Conservation (phyloP, 495 filamentous ascomycete genomes). For the Apodospora peruviana region DNA sequence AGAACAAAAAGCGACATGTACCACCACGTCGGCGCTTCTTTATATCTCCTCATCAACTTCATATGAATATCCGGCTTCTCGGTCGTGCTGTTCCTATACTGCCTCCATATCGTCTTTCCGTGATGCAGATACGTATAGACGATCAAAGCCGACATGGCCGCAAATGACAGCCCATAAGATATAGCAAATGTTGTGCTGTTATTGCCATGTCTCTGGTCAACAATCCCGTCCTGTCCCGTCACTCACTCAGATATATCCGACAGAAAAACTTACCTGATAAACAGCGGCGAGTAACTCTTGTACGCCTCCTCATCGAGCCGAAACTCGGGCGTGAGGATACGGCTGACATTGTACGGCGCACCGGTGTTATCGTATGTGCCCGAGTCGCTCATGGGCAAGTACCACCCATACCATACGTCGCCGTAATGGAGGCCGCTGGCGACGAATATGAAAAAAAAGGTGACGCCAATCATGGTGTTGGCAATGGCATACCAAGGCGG, state of each 20-base stretch:
- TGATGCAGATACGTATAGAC: slow-evolving; percentile 62
- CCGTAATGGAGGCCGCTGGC: slow-evolving; percentile 54
- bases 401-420: slow-evolving; percentile 59
- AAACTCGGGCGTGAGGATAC: slow-evolving; percentile 44
- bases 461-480: slow-evolving; percentile 58
- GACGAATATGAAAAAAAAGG: slow-evolving; percentile 46
- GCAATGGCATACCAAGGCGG: slow-evolving; percentile 53
- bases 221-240: too few species aligned
- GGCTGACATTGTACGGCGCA: slow-evolving; percentile 46
- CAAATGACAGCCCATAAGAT: slow-evolving; percentile 66
- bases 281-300: slow-evolving; percentile 57
- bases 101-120: slow-evolving; percentile 55
- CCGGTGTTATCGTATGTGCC: slow-evolving; percentile 61
- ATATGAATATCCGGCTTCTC: slow-evolving; percentile 56
- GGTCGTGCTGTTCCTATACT: slow-evolving; percentile 53
- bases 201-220: slow-evolving; percentile 15
- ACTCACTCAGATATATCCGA: slow-evolving; percentile 2
- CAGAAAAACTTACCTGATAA: slow-evolving; percentile 40
- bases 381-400: slow-evolving; percentile 55
- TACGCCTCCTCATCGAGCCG: slow-evolving; percentile 51
- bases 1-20: slow-evolving; percentile 44
- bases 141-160: slow-evolving; percentile 60
- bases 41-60: slow-evolving; percentile 56
- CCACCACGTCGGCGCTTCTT: slow-evolving; percentile 54
- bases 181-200: slow-evolving; percentile 57